These are phyloP conservation scores for Fusarium sp. DNA, from an alignment of 2,329 filamentous ascomycete species.

Conservation along the genomic window DNA sequence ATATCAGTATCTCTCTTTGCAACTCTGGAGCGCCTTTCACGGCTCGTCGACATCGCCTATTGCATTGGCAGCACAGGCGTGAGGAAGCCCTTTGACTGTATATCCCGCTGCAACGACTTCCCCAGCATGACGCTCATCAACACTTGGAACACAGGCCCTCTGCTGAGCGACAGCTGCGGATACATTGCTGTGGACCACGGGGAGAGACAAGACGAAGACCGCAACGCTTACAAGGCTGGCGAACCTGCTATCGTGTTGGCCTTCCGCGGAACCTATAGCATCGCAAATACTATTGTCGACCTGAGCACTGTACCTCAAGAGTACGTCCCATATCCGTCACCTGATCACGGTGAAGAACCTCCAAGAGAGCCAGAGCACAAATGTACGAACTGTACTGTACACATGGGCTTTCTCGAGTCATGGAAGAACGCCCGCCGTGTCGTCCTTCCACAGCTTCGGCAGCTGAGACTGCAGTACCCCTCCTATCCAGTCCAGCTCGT, in stretches of 20 bases:
- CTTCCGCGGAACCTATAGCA: slow-evolving; percentile 93
- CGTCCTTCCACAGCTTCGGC: slow-evolving; percentile 74
- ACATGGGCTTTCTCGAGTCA: slow-evolving; percentile 86
- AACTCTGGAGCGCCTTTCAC: slow-evolving; percentile 86
- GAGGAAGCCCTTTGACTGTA: slow-evolving; percentile 82
- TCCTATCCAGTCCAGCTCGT: slow-evolving; percentile 80
- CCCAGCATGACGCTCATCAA: slow-evolving; percentile 79
- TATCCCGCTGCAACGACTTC: slow-evolving; percentile 87
- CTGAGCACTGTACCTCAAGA: slow-evolving; percentile 88
- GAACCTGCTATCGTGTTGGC: slow-evolving; percentile 76
- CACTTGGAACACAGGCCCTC: slow-evolving; percentile 89
- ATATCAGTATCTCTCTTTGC: slow-evolving; percentile 68
- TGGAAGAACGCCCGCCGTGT: slow-evolving; percentile 80
- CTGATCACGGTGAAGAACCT: slow-evolving; percentile 55
- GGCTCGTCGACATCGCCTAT: slow-evolving; percentile 93
- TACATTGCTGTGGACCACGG: slow-evolving; percentile 89
- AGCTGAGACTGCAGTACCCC: slow-evolving; percentile 70
- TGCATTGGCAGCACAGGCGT: slow-evolving; percentile 90
- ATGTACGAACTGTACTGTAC: slow-evolving; percentile 91
- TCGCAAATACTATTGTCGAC: slow-evolving; percentile 91
- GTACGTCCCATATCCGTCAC: slow-evolving; percentile 85
- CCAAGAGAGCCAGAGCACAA: slow-evolving; percentile 58
- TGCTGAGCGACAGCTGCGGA: slow-evolving; percentile 91
- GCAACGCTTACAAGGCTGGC: slow-evolving; percentile 14
- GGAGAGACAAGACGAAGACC: slow-evolving; percentile 31